These are phyloP conservation scores for Wickerhamiella hasegawae DNA, from an alignment of 805 yeast genomes.

Conservation along the genomic window DNA sequence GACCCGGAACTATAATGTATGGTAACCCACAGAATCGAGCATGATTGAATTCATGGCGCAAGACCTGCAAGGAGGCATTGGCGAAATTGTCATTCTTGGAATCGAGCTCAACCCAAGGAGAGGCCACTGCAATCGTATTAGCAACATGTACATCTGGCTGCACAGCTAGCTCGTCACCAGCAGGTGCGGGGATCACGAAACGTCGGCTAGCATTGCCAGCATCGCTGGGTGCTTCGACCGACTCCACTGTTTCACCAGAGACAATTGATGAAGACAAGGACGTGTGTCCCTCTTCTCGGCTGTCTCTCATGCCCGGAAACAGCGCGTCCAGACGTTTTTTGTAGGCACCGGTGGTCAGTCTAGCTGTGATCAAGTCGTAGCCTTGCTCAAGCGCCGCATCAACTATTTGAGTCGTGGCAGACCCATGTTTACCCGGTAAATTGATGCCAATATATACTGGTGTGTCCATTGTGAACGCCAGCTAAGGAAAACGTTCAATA, in stretches of 20 bases:
- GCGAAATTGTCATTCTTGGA: conserved; percentile 33
- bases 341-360: conserved; percentile 34
- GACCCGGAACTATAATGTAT: conserved; percentile 47
- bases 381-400: conserved; percentile 25
- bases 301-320: conserved; percentile 9
- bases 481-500: too few species aligned
- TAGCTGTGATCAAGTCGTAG: conserved; percentile 36
- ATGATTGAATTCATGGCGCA: conserved; percentile 41
- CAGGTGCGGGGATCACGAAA: conserved; percentile 26
- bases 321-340: conserved; percentile 16
- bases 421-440: conserved; percentile 20
- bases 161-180: conserved; percentile 27
- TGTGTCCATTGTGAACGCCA: background rate
- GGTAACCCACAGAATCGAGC: conserved; percentile 43
- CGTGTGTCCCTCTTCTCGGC: too few species aligned
- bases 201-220: background rate
- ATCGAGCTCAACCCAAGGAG: conserved; percentile 60
- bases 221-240: too few species aligned
- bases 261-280: too few species aligned
- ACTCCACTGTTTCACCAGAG: background rate
- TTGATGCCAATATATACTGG: conserved; percentile 21
- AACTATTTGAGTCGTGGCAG: conserved; percentile 16
- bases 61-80: conserved; percentile 38
- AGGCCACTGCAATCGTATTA: conserved; percentile 37
- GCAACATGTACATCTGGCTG: conserved; percentile 28